A percentile compares a stretch with the other conserved stretches of the same genome.
Conservation (phyloP, 495 filamentous ascomycete species). For the Pyrenopolyporus hunteri region DNA sequence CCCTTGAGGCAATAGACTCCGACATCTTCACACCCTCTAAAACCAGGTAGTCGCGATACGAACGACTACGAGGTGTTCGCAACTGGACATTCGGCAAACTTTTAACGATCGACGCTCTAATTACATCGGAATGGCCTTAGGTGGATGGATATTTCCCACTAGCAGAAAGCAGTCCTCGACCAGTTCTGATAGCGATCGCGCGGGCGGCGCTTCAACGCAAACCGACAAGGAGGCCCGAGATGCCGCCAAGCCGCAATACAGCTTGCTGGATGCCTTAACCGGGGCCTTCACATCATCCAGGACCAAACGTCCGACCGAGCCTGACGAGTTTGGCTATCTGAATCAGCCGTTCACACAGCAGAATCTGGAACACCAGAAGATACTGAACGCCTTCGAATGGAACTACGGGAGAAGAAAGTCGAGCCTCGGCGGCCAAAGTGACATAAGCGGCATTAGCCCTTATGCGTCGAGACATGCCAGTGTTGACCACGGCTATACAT, state of each 20-base stretch:
- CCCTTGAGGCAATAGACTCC: not conserved
- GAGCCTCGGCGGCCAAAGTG: constrained; percentile 29
- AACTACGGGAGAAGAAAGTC: constrained; percentile 25
- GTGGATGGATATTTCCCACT: constrained; percentile 30
- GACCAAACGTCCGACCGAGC: constrained; percentile 27
- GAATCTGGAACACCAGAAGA: constrained; percentile 41
- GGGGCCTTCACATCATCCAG: constrained; percentile 27
- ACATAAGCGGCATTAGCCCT: constrained; percentile 37
- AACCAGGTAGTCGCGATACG: not conserved
- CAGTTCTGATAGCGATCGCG: constrained; percentile 15
- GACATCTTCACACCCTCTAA: not conserved
- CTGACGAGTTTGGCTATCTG: constrained; percentile 21
- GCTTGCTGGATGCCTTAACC: constrained; percentile 20
- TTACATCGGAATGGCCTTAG: constrained; percentile 26
- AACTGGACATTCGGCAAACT: not conserved
- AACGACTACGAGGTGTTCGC: not conserved
- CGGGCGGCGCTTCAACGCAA: constrained; percentile 26
- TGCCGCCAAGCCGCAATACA: constrained; percentile 12
- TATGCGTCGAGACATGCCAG: constrained; percentile 36
- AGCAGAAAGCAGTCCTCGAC: constrained; percentile 30
- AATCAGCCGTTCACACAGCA: constrained; percentile 40
- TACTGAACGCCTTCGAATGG: constrained; percentile 40
- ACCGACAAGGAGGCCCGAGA: constrained; percentile 26
- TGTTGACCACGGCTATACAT: constrained; percentile 19
- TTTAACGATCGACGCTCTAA: not conserved